Evolutionary conservation across 805 yeast species (phyloP).

Genomic region (Starmerella sirachaensis): DNA sequence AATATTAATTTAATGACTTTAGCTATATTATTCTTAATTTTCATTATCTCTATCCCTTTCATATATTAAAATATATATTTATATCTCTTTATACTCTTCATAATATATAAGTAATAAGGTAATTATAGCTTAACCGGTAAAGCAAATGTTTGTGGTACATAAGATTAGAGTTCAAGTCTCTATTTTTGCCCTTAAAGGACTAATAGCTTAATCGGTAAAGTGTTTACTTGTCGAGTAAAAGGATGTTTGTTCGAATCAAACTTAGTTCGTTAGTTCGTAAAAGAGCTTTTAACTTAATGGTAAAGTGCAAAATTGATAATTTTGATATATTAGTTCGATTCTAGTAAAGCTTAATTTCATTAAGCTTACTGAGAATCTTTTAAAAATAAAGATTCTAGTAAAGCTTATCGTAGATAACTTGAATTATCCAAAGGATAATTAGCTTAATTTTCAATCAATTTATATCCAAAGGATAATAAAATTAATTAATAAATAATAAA

Average conservation of each 20-base stretch:
- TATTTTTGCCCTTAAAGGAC: constrained; percentile 1
- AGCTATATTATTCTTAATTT: background rate
- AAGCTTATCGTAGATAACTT: no score
- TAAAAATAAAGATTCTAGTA: background rate
- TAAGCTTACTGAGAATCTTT: background rate
- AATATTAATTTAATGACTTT: background rate
- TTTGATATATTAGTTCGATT: constrained; percentile 1
- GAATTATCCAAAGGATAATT: no score
- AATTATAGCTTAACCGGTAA: background rate
- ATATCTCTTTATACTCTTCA: background rate
- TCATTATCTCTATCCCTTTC: background rate
- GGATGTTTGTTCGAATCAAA: constrained; percentile 1
- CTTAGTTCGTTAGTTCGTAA: background rate
- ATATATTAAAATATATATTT: background rate
- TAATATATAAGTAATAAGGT: background rate
- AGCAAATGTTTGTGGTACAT: constrained; percentile 1
- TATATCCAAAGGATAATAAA: background rate
- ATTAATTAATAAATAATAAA: background rate
- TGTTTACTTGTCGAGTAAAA: background rate
- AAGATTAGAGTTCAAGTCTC: constrained; percentile 1
- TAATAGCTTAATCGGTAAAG: background rate
- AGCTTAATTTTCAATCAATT: no score
- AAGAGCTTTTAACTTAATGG: constrained; percentile 1
- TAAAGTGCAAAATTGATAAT: constrained; percentile 1
- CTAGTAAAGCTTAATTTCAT: background rate